A percentile compares a stretch with the other conserved stretches of the same genome.
Conservation (phyloP, 495 filamentous ascomycete genomes). For the Xylaria venustula region DNA sequence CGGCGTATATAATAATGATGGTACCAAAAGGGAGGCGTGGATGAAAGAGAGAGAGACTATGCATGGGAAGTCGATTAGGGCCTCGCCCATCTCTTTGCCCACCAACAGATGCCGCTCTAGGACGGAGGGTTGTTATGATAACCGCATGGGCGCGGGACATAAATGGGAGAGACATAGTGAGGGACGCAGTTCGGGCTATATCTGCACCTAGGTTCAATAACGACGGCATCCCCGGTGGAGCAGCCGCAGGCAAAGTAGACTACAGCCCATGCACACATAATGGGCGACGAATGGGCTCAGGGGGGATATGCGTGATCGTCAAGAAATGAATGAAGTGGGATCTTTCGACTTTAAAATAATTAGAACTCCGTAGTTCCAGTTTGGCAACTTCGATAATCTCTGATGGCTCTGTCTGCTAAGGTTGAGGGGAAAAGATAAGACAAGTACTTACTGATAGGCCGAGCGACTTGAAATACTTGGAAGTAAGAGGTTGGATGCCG, state of each 20-base stretch:
- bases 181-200: neutral
- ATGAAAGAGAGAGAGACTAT: neutral
- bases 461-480: neutral
- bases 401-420: neutral
- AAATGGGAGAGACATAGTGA: neutral
- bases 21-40: neutral
- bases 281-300: neutral
- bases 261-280: neutral
- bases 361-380: neutral
- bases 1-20: neutral
- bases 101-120: neutral
- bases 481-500: too few species aligned
- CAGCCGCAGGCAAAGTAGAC: neutral
- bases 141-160: neutral
- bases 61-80: neutral
- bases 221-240: neutral
- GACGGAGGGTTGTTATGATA: neutral
- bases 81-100: neutral
- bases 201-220: neutral
- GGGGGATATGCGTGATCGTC: neutral
- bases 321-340: neutral
- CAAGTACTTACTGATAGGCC: neutral
- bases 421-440: neutral
- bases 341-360: neutral
- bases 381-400: neutral